A percentile compares a stretch with the other conserved stretches of the same genome.
Evolutionary conservation across 2,329 filamentous ascomycete species (phyloP).

Genomic region (Drechslerella dactyloides): DNA sequence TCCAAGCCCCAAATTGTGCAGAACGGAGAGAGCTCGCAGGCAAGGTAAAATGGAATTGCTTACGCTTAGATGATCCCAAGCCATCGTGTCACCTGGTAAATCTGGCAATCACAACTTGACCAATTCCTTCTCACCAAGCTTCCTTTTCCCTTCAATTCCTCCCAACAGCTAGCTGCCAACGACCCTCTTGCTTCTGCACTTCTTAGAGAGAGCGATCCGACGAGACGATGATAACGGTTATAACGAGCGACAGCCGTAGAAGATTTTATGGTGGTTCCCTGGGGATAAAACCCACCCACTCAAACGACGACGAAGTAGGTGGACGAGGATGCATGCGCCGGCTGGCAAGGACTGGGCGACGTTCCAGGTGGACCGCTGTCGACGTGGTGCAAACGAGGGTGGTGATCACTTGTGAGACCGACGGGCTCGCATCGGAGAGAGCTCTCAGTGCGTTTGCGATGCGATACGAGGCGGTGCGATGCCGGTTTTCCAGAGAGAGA

Average conservation of each 20-base stretch:
- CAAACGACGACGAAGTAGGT: slow-evolving; percentile 31
- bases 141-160: slow-evolving; percentile 29
- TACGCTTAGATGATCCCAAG: slow-evolving; percentile 61
- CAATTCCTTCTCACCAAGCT: slow-evolving; percentile 23
- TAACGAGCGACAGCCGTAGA: slow-evolving; percentile 14
- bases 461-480: slow-evolving; percentile 16
- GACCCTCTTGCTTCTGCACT: slow-evolving; percentile 17
- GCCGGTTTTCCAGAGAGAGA: slow-evolving; percentile 19
- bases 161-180: slow-evolving; percentile 21
- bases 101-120: slow-evolving; percentile 17
- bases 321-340: slow-evolving; percentile 42
- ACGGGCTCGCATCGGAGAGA: neutral
- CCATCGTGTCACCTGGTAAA: slow-evolving; percentile 58
- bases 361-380: slow-evolving; percentile 14
- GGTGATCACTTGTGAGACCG: neutral
- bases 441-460: neutral
- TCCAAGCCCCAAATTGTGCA: slow-evolving; percentile 4
- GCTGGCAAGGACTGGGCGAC: slow-evolving; percentile 12
- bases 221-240: slow-evolving; percentile 9
- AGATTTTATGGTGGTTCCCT: slow-evolving; percentile 42
- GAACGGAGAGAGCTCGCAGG: slow-evolving; percentile 7
- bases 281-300: slow-evolving; percentile 40
- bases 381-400: slow-evolving; percentile 15
- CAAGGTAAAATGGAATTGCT: slow-evolving; percentile 23
- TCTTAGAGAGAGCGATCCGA: neutral